These are phyloP conservation scores for Endogone sp. DNA, from an alignment of 192 early-diverging fungal genomes.

Conservation along the genomic window DNA sequence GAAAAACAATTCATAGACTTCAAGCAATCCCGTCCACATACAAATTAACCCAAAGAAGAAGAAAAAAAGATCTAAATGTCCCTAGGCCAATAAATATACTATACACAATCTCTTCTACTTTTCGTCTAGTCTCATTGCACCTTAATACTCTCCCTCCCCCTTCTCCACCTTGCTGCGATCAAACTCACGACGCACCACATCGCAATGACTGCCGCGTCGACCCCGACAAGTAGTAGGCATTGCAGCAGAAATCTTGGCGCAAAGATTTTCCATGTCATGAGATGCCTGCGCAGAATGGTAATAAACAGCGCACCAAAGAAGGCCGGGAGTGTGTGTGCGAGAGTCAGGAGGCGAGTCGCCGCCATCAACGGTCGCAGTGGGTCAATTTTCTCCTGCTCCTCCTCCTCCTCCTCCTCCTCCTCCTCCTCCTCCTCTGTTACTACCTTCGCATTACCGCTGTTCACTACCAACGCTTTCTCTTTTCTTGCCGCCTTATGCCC, in stretches of 20 bases:
- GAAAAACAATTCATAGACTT: too few species aligned
- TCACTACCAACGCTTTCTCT: neutral
- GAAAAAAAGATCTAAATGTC: neutral
- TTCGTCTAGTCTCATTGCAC: neutral
- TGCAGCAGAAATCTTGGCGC: slow-evolving; percentile 82
- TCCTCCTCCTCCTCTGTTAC: slow-evolving; percentile 8
- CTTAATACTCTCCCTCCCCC: neutral
- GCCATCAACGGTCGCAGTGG: neutral
- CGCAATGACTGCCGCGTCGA: neutral
- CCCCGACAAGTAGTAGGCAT: slow-evolving; percentile 18
- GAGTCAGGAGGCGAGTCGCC: slow-evolving; percentile 8
- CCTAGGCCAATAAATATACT: neutral
- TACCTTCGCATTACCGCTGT: neutral
- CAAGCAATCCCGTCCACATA: too few species aligned
- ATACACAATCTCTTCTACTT: neutral
- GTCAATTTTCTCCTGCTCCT: neutral
- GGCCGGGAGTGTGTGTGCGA: slow-evolving; percentile 24
- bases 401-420: neutral
- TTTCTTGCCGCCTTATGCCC: neutral
- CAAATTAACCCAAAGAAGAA: too few species aligned
- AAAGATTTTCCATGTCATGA: slow-evolving; percentile 99
- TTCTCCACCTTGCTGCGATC: neutral
- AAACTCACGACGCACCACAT: neutral
- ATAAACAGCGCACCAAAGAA: slow-evolving; percentile 30
- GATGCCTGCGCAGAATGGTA: slow-evolving; percentile 59